phyloP scores from a whole-genome alignment of 73 alveolate species.

The Uronychia setigera region DNA sequence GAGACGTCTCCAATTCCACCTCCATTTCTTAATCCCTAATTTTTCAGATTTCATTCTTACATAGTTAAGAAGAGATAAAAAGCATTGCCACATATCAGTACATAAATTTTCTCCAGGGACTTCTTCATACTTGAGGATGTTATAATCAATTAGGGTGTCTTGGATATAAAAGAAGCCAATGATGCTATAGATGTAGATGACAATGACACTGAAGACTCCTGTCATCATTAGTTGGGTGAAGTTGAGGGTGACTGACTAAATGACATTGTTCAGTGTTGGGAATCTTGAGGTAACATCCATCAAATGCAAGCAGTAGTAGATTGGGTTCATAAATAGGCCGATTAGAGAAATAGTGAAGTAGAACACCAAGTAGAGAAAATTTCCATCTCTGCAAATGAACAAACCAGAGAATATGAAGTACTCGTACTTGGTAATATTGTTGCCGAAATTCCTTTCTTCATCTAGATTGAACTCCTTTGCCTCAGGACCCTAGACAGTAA shows the following conservation, averaged over 20 bases:
- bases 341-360: conserved; percentile 51
- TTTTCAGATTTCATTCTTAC: conserved; percentile 3
- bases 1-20: conserved; percentile 97
- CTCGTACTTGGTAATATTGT: conserved; percentile 33
- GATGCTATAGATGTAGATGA: conserved; percentile 42
- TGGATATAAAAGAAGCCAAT: conserved; percentile 59
- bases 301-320: conserved; percentile 48
- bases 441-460: conserved; percentile 40
- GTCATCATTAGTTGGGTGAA: conserved; percentile 12
- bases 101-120: conserved; percentile 65
- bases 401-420: conserved; percentile 30
- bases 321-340: conserved; percentile 40
- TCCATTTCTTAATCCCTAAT: conserved; percentile 91
- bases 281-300: conserved; percentile 63
- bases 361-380: conserved; percentile 53
- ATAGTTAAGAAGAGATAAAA: conserved; percentile 72
- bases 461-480: conserved; percentile 53
- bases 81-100: conserved; percentile 79
- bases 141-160: conserved; percentile 26
- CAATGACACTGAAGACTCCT: conserved; percentile 8
- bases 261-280: conserved; percentile 31
- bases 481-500: conserved; percentile 66
- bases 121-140: conserved; percentile 31
- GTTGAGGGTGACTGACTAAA: conserved; percentile 23
- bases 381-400: conserved; percentile 47